Evolutionary conservation across 2,329 filamentous ascomycete genomes (phyloP).

Genomic region (Geosmithia flava): DNA sequence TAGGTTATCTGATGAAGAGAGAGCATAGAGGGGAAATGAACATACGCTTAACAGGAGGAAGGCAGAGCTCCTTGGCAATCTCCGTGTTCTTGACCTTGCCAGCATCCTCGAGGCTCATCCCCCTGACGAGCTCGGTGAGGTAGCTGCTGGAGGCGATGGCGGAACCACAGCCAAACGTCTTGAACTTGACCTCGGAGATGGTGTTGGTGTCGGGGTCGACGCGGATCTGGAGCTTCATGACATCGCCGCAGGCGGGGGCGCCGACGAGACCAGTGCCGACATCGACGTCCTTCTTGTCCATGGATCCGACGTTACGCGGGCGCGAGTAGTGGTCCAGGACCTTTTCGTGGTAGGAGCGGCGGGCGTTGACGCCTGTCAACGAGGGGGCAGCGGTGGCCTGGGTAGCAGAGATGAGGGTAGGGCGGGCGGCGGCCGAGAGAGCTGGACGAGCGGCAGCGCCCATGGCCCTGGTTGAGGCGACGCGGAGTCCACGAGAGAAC

Average conservation of each 20-base stretch:
- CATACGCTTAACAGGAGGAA: slow-evolving; percentile 78
- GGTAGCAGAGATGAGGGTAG: slow-evolving; percentile 7
- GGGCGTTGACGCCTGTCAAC: slow-evolving; percentile 13
- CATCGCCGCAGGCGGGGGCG: slow-evolving; percentile 78
- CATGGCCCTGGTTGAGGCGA: slow-evolving; percentile 22
- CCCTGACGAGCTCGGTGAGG: slow-evolving; percentile 84
- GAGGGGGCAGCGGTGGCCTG: slow-evolving; percentile 9
- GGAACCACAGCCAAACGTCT: slow-evolving; percentile 90
- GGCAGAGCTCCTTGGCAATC: slow-evolving; percentile 89
- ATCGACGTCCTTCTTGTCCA: slow-evolving; percentile 62
- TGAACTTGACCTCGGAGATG: slow-evolving; percentile 93
- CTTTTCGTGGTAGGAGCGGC: slow-evolving; percentile 36
- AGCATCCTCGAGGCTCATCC: slow-evolving; percentile 91
- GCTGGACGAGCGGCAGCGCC: slow-evolving; percentile 15
- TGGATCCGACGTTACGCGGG: slow-evolving; percentile 42
- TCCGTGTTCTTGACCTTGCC: slow-evolving; percentile 90
- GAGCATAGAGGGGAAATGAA: slow-evolving; percentile 10
- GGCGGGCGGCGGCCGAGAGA: slow-evolving; percentile 17
- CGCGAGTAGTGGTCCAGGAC: slow-evolving; percentile 38
- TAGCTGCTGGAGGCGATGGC: slow-evolving; percentile 94
- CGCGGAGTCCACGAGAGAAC: slow-evolving; percentile 25
- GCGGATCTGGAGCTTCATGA: slow-evolving; percentile 72
- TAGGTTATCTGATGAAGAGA: neutral
- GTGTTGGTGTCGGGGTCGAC: slow-evolving; percentile 81
- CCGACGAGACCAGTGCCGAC: slow-evolving; percentile 89